Evolutionary conservation across 1,284 basidiomycete species (phyloP), one percentile per base, ranked within the genome.

Genomic region (Fistulina hepatica): DNA sequence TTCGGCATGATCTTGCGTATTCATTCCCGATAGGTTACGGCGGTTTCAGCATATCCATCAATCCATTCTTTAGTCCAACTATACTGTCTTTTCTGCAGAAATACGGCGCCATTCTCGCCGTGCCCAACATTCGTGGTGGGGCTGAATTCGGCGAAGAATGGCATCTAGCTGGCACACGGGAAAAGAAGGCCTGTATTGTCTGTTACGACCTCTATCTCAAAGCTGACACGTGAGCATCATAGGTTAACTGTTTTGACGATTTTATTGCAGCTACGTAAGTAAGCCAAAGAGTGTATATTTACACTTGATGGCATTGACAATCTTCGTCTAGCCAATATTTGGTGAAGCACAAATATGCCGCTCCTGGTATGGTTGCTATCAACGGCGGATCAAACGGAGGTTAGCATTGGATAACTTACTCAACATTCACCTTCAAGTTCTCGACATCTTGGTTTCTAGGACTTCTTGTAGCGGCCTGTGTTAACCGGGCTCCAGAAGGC

Each of bases 71-170:
- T 59, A 80, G 71, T 42, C 64, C 81, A 2, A 64, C 73, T 2
- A 74, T 85, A 44, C 68, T 92, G 47, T 86, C 83, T 0, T 84
- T 84, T 60, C 60, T 86, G 42, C 72, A 83, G 49, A 68, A 67
- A 36, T 91, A 85, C 52, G 73, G 80, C 12, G 81, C 73, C 7
- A 61, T 88, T 11, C 63, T 81, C n/a, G 88, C 81, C 2, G 67
- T 82, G 13, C 75, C 80, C 3, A 83, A 77, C 46, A 81, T 85
- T 48, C 63, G 88, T 36, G 88, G 88, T n/a, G 88, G 88, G 6
- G 71, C 72, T 2, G 88, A 92, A 54, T 89, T 85, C 46, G 88
- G 88, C 10, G 81, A 88, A 52, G 72, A 76, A 12, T 88, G 83
- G 83, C 82, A 88, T 52, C 51, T 69, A 25, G 81, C 69, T n/a